Conservation (phyloP, 1,284 basidiomycete species). For the Anthracocystis walkeri region DNA sequence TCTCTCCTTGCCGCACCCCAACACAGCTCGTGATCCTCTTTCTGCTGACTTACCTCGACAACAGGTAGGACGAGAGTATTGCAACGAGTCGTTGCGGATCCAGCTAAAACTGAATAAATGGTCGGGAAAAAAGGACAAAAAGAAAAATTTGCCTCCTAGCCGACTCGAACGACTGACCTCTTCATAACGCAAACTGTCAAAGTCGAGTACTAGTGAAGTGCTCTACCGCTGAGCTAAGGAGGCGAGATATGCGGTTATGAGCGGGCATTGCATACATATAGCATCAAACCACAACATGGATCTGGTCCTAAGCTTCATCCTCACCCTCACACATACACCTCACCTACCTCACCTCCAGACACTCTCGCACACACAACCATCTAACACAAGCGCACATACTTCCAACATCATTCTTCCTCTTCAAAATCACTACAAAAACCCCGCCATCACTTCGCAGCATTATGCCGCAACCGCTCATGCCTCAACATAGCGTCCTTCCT, state of each 20-base stretch:
- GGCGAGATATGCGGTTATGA: no score
- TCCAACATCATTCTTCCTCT: no score
- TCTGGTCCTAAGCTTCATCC: no score
- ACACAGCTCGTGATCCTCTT: no score
- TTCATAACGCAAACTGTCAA: constrained; percentile 21
- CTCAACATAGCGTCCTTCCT: constrained; percentile 66
- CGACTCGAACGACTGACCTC: constrained; percentile 59
- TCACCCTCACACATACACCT: no score
- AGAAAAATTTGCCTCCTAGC: constrained; percentile 46
- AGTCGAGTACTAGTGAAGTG: constrained; percentile 59
- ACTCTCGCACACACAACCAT: no score
- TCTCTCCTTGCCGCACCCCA: background rate
- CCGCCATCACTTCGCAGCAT: constrained; percentile 34
- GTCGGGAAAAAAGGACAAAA: background rate
- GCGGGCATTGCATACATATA: constrained; percentile 4
- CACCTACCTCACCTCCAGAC: no score
- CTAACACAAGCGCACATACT: background rate
- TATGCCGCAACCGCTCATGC: constrained; percentile 59
- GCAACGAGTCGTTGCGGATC: background rate
- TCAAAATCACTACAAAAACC: background rate
- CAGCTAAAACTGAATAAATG: no score
- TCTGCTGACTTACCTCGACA: no score
- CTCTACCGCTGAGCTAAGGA: constrained; percentile 61
- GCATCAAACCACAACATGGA: no score
- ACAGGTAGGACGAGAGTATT: no score